These are phyloP conservation scores for Begonia fuchsioides DNA, from an alignment of 306 rosid genomes.

Conservation along the genomic window DNA sequence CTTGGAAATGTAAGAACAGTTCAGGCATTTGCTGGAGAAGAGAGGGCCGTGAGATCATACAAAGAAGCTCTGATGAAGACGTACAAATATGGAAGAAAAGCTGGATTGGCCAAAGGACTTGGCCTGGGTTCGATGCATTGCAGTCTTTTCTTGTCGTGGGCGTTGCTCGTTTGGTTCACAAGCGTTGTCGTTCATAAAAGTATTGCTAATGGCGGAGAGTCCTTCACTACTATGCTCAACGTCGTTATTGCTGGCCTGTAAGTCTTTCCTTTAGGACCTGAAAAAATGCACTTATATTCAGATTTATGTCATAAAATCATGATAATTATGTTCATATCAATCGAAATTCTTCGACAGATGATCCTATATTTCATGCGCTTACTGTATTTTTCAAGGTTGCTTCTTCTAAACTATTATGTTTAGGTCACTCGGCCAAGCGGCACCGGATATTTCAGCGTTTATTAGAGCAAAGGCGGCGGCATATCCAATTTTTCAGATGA, in stretches of 20 bases:
- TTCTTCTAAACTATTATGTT: not conserved
- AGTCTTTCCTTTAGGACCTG: constrained; percentile 16
- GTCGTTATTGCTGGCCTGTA: constrained; percentile 97
- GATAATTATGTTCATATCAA: no score
- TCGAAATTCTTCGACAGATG: no score
- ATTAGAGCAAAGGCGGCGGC: constrained; percentile 88
- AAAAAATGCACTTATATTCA: no score
- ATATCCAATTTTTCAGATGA: constrained; percentile 86
- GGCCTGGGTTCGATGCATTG: constrained; percentile 86
- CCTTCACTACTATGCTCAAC: constrained; percentile 97
- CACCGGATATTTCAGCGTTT: constrained; percentile 80
- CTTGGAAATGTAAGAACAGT: constrained; percentile 89
- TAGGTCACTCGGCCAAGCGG: constrained; percentile 94
- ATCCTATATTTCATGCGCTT: no score
- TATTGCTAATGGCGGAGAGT: constrained; percentile 82
- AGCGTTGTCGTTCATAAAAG: constrained; percentile 83
- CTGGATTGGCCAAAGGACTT: constrained; percentile 87
- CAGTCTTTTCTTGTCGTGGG: constrained; percentile 82
- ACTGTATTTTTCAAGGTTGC: not conserved
- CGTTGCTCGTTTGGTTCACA: constrained; percentile 85
- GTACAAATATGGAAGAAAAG: constrained; percentile 54
- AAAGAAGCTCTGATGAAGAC: constrained; percentile 58
- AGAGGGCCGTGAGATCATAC: constrained; percentile 61
- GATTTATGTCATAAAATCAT: no score
- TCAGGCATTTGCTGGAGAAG: constrained; percentile 97